Conservation (phyloP, 805 yeast species). For the Starmerella apis region DNA sequence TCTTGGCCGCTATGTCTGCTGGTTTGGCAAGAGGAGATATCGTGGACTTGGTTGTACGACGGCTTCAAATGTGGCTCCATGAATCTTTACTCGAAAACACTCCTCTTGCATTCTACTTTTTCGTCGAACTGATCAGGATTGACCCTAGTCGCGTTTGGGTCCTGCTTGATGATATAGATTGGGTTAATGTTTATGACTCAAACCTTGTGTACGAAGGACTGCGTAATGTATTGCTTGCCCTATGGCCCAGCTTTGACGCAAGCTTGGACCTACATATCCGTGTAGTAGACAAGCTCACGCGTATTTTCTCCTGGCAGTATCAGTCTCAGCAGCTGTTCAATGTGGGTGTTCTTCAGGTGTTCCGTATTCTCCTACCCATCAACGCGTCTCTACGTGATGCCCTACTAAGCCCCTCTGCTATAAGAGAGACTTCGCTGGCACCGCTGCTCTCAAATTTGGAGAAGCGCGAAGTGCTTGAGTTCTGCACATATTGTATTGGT, state of each 20-base stretch:
- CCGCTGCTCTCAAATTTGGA: constrained; percentile 47
- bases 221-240: constrained; percentile 2
- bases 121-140: constrained; percentile 40
- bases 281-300: constrained; percentile 7
- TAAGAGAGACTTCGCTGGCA: constrained; percentile 24
- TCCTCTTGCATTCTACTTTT: constrained; percentile 34
- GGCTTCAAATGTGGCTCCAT: constrained; percentile 46
- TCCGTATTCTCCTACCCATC: constrained; percentile 31
- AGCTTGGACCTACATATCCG: constrained; percentile 5
- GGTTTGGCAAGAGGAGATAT: constrained; percentile 46
- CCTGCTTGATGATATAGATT: constrained; percentile 38
- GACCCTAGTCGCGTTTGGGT: constrained; percentile 70
- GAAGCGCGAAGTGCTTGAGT: constrained; percentile 40
- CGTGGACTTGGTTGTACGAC: constrained; percentile 48
- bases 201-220: constrained; percentile 9
- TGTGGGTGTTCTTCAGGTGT: constrained; percentile 15
- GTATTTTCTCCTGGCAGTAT: constrained; percentile 11
- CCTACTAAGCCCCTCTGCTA: constrained; percentile 26
- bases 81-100: constrained; percentile 3
- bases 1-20: constrained; percentile 36
- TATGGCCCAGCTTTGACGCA: constrained; percentile 15
- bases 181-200: constrained; percentile 9
- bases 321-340: constrained; percentile 6
- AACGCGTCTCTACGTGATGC: constrained; percentile 31
- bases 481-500: constrained; percentile 45